Base-by-base conservation (phyloP, 2,329 filamentous ascomycete genomes). In the Niveomyces coronatus region DNA sequence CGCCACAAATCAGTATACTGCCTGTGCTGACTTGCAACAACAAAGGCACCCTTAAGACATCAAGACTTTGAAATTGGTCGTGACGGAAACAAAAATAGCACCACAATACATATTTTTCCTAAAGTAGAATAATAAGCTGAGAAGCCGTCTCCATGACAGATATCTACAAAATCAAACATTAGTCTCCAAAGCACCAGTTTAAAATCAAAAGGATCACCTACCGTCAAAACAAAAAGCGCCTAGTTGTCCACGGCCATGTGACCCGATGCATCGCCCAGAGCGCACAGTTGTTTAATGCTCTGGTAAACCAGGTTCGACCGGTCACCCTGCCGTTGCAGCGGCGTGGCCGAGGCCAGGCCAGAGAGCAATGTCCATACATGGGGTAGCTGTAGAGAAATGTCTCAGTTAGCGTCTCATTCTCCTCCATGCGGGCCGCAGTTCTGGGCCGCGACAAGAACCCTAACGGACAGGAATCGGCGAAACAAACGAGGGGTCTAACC, bases 231-330 rank as follows among this genome's bases (percentile, higher is more conserved):
- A 24, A 26, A 18, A 14, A 17, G 10, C 14, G 19, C 30, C 34
- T 41, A 19, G 29, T 22, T 32, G 23, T 41, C 39, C 17, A 38
- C 34, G 31, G 28, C 26, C 35, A 34, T 30, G 17, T 42, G 35
- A 10, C 30, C 17, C 14, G 35, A 33, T 9, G 30, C 35, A 34
- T 38, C 40, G 22, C 37, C 36, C 18, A 43, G 24, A n/a, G 32
- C 41, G 23, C 41, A 43, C 5, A 43, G 41, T 24, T 43, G 41
- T 28, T 43, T 43, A 23, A 43, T 43, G 26, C 41, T 43, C 31
- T 33, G 35, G 22, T 35, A 43, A 9, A 43, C 41, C 5, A 43
- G 29, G 18, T 39, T 36, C 9, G 41, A 39, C 20, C 41, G 41
- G 28, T 43, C 41, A 24, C 41, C 41, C 23, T 39, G 41, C 24